phyloP scores from a whole-genome alignment of 495 filamentous ascomycete genomes.

The Astrocystis sublimbata region DNA sequence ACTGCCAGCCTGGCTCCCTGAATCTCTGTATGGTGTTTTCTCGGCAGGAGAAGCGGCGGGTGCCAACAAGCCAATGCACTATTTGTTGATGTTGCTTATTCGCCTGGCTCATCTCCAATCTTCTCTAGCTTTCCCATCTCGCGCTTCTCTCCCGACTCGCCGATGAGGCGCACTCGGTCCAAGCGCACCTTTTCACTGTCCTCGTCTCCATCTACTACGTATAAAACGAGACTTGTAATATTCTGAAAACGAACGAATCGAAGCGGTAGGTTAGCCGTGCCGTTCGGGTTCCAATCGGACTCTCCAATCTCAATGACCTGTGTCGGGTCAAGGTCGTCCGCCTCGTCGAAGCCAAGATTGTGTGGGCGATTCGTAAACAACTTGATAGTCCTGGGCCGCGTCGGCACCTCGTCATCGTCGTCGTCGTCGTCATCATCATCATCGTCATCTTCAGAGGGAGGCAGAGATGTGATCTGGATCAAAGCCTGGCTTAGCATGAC shows the following conservation, averaged over 20 bases:
- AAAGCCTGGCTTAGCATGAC: constrained; percentile 17
- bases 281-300: constrained; percentile 86
- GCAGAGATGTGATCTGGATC: constrained; percentile 76
- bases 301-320: constrained; percentile 72
- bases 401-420: constrained; percentile 72
- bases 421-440: constrained; percentile 29
- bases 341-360: constrained; percentile 93
- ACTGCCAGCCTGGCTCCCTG: neutral
- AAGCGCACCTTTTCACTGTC: constrained; percentile 83
- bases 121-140: constrained; percentile 95
- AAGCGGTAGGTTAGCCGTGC: constrained; percentile 77
- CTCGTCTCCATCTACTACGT: constrained; percentile 86
- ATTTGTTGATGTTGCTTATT: constrained; percentile 45
- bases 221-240: constrained; percentile 79
- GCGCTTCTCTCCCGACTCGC: constrained; percentile 89
- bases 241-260: constrained; percentile 98
- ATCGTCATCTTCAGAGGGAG: constrained; percentile 60
- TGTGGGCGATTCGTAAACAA: constrained; percentile 84
- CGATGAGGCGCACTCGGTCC: constrained; percentile 82
- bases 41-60: constrained; percentile 18
- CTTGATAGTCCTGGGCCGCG: constrained; percentile 82
- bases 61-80: no score
- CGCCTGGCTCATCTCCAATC: constrained; percentile 74
- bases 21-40: neutral
- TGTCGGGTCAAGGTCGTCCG: constrained; percentile 76